Evolutionary conservation across 192 early-diverging fungal species (phyloP), one percentile per base, ranked within the genome.

Genomic region (Gonapodya sp.): DNA sequence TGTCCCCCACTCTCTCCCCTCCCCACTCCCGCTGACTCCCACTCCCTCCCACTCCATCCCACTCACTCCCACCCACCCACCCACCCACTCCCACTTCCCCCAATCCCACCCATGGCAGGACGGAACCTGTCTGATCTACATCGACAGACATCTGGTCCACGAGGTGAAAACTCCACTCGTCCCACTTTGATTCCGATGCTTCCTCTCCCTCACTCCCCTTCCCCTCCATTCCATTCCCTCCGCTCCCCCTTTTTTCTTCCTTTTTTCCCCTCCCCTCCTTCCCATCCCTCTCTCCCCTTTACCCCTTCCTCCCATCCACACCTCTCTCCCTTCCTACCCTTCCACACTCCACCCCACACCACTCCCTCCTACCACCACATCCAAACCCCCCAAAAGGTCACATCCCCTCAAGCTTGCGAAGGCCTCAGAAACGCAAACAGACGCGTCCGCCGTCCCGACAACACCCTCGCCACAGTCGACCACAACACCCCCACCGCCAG

Each of bases 141-240:
- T 93, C 83, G 92, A 93, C 83, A 82, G 92, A 35, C 92, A 93
- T 81, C 85, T 93, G 36, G 91, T 92, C 35, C 92, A 93, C 82
- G 83, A 84, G 81, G 79, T 81, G n/a, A 46, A 31, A 2, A n/a
- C 16, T 2, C 18, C 78, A 14, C 16, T 78, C 31, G 78, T 18
- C 31, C 14, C 31, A 31, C 18, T 14, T 16, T 2, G 78, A 35
- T 2, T 75, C 78, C n/a, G n/a, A n/a, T n/a, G n/a, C n/a, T n/a
- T n/a, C n/a, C n/a, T n/a, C n/a, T n/a, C n/a, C n/a, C n/a, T n/a
- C n/a, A n/a, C n/a, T n/a, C n/a, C n/a, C n/a, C n/a, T n/a, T n/a
- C n/a, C n/a, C n/a, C n/a, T n/a, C n/a, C n/a, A n/a, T n/a, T n/a
- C n/a, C n/a, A n/a, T n/a, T n/a, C n/a, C n/a, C n/a, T n/a, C n/a